phyloP scores from a whole-genome alignment of 2,329 filamentous ascomycete species.

The Venturia pyrina region DNA sequence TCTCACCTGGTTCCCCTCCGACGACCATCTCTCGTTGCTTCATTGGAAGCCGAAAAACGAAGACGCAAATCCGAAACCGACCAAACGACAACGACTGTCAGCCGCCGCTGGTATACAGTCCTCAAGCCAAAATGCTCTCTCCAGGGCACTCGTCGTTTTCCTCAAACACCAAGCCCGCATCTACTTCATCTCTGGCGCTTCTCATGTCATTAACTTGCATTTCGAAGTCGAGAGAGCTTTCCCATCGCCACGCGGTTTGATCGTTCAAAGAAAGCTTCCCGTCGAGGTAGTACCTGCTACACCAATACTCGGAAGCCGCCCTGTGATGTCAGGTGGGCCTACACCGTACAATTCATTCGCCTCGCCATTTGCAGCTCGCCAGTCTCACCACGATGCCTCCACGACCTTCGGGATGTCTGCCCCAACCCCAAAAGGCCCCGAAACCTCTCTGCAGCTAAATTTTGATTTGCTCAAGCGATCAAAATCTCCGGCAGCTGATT shows the following conservation, averaged over 20 bases:
- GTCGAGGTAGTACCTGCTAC: constrained; percentile 34
- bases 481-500: constrained; percentile 25
- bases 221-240: constrained; percentile 89
- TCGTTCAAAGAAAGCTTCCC: constrained; percentile 72
- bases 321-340: constrained; percentile 13
- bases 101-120: neutral
- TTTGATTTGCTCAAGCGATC: constrained; percentile 8
- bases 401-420: constrained; percentile 17
- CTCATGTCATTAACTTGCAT: constrained; percentile 82
- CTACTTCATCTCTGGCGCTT: constrained; percentile 80
- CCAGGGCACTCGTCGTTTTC: constrained; percentile 71
- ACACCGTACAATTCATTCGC: constrained; percentile 79
- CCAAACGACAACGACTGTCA: neutral
- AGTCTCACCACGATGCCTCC: constrained; percentile 10
- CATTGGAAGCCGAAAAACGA: neutral
- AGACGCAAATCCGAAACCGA: neutral
- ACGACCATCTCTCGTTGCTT: constrained; percentile 20
- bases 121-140: neutral
- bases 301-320: constrained; percentile 20
- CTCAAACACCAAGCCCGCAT: constrained; percentile 89
- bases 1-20: constrained; percentile 66
- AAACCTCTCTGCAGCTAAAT: constrained; percentile 2
- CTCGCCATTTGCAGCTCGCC: constrained; percentile 49
- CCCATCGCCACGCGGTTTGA: constrained; percentile 69
- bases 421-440: neutral